Evolutionary conservation across 495 filamentous ascomycete genomes (phyloP).

Genomic region (Pyrenula massariospora): DNA sequence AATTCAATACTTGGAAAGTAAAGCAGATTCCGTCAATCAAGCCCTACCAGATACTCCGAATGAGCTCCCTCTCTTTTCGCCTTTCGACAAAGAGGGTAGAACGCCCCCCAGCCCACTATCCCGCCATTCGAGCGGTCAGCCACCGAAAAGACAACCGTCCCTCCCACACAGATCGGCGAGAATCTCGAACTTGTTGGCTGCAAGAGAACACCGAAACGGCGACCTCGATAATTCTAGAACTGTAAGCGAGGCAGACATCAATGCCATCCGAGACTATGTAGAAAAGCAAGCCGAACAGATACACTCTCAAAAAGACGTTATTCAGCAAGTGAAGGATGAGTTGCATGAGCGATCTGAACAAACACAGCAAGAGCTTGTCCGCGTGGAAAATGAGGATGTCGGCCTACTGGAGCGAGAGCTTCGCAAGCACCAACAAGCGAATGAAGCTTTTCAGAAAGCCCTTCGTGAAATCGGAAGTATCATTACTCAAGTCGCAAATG

Average conservation of each 20-base stretch:
- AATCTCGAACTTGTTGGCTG: conserved; percentile 12
- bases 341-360: conserved; percentile 50
- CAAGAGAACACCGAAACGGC: background rate
- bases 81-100: conserved; percentile 34
- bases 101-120: conserved; percentile 17
- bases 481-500: conserved; percentile 87
- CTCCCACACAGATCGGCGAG: conserved; percentile 8
- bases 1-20: conserved; percentile 57
- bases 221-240: conserved; percentile 7
- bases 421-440: conserved; percentile 93
- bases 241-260: conserved; percentile 59
- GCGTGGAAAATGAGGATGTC: conserved; percentile 53
- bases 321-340: conserved; percentile 56
- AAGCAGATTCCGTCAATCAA: conserved; percentile 44
- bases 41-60: conserved; percentile 53
- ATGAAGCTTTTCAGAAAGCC: conserved; percentile 96
- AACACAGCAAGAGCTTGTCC: conserved; percentile 40
- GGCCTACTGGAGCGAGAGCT: conserved; percentile 75
- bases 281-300: conserved; percentile 71
- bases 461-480: conserved; percentile 95
- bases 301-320: conserved; percentile 58
- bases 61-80: conserved; percentile 34
- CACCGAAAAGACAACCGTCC: conserved; percentile 10
- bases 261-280: conserved; percentile 60
- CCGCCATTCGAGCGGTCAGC: conserved; percentile 6